Conservation (phyloP, 1,284 basidiomycete genomes). For the Boletus calvinii region DNA sequence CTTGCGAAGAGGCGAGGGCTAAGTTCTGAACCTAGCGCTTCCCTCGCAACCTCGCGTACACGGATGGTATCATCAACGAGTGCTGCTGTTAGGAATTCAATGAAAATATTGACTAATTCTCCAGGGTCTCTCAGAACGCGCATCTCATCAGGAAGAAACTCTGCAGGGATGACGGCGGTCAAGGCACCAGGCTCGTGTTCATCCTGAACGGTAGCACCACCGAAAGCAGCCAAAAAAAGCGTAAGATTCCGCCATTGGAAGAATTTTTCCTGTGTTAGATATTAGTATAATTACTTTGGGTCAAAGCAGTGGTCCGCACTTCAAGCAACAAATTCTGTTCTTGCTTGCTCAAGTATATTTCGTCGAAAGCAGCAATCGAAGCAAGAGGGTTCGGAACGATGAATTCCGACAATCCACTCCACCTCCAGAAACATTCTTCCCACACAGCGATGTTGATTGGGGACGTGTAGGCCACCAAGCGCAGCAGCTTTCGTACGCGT, state of each 20-base stretch:
- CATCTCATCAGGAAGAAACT: slow-evolving; percentile 69
- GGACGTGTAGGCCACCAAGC: slow-evolving; percentile 61
- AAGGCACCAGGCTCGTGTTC: slow-evolving; percentile 49
- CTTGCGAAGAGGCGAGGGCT: slow-evolving; percentile 66
- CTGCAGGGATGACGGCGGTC: slow-evolving; percentile 54
- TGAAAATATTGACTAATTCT: slow-evolving; percentile 60
- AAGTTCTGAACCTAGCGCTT: slow-evolving; percentile 78
- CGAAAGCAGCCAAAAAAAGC: slow-evolving; percentile 75
- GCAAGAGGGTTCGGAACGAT: slow-evolving; percentile 40
- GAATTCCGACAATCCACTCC: slow-evolving; percentile 54
- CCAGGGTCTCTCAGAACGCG: slow-evolving; percentile 59
- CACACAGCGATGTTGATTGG: slow-evolving; percentile 74
- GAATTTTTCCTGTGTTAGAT: slow-evolving; percentile 58
- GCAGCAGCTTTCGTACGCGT: slow-evolving; percentile 69
- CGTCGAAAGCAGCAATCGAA: slow-evolving; percentile 35
- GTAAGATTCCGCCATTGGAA: slow-evolving; percentile 89
- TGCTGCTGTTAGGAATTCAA: slow-evolving; percentile 69
- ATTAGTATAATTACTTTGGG: slow-evolving; percentile 10
- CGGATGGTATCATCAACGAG: slow-evolving; percentile 62
- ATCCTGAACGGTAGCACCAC: slow-evolving; percentile 64
- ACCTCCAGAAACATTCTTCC: slow-evolving; percentile 77
- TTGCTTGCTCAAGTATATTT: slow-evolving; percentile 36
- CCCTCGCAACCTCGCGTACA: slow-evolving; percentile 73
- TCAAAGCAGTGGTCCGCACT: slow-evolving; percentile 29
- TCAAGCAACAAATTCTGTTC: slow-evolving; percentile 40